phyloP scores from a whole-genome alignment of 1,284 basidiomycete genomes.

The Xerocomus minutiporus region DNA sequence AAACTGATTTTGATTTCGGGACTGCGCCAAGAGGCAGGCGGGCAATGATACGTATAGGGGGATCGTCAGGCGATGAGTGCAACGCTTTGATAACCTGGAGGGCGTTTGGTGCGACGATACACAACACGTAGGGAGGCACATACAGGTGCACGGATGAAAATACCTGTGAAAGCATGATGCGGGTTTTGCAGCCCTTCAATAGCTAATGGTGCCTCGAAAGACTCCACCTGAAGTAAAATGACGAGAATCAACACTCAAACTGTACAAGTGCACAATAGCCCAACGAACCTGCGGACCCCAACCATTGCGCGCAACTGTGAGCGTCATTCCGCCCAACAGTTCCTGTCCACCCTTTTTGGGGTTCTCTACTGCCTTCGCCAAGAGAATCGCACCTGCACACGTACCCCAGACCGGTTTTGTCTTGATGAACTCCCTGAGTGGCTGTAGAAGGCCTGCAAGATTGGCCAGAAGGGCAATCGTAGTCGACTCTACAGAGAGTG shows the following conservation, averaged over 20 bases:
- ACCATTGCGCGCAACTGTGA: slow-evolving; percentile 85
- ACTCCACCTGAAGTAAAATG: slow-evolving; percentile 62
- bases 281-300: slow-evolving; percentile 73
- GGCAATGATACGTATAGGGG: slow-evolving; percentile 62
- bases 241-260: background rate
- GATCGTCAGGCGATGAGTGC: slow-evolving; percentile 39
- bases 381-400: slow-evolving; percentile 93
- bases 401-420: slow-evolving; percentile 90
- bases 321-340: slow-evolving; percentile 77
- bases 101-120: background rate
- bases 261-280: background rate
- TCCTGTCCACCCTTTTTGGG: slow-evolving; percentile 88
- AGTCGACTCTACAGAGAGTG: slow-evolving; percentile 67
- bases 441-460: slow-evolving; percentile 75
- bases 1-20: slow-evolving; percentile 43
- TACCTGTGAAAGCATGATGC: slow-evolving; percentile 69
- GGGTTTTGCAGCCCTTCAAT: slow-evolving; percentile 64
- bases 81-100: slow-evolving; percentile 59
- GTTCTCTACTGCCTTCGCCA: slow-evolving; percentile 70
- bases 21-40: slow-evolving; percentile 61
- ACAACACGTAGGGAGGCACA: slow-evolving; percentile 18
- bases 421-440: slow-evolving; percentile 66
- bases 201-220: slow-evolving; percentile 77
- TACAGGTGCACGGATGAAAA: slow-evolving; percentile 95
- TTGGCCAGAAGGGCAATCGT: slow-evolving; percentile 86